These are phyloP conservation scores for Effrenium voratum DNA, from an alignment of 73 alveolate genomes.

Conservation along the genomic window DNA sequence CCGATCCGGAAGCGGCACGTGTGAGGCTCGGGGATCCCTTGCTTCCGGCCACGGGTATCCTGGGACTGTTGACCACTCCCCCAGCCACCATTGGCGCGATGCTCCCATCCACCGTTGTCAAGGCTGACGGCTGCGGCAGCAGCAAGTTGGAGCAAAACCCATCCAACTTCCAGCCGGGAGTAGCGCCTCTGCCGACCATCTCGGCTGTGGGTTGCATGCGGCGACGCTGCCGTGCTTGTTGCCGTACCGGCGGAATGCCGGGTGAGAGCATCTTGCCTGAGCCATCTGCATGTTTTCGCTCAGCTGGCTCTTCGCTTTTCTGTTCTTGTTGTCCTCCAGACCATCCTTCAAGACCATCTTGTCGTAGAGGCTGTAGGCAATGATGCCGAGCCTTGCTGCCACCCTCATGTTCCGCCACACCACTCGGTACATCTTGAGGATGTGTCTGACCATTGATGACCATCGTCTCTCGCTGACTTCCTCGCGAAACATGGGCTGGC, in stretches of 20 bases:
- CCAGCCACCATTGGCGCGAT: background rate
- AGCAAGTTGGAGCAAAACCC: background rate
- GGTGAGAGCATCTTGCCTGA: background rate
- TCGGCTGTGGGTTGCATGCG: background rate
- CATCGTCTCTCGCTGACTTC: too few relatives aligned
- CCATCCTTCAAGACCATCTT: background rate
- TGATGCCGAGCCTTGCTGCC: background rate
- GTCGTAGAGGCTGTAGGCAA: background rate
- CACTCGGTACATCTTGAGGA: too few relatives aligned
- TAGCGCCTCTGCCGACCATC: background rate
- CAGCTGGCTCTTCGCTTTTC: too few relatives aligned
- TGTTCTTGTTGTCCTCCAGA: too few relatives aligned
- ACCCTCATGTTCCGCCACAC: too few relatives aligned
- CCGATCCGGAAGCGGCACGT: background rate
- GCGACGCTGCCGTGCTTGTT: background rate
- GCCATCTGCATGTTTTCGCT: too few relatives aligned
- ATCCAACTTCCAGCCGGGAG: background rate
- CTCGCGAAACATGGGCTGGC: too few relatives aligned
- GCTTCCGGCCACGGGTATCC: background rate
- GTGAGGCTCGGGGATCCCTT: background rate
- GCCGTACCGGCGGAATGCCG: constrained; percentile 14
- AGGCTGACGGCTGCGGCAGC: background rate
- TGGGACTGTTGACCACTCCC: background rate
- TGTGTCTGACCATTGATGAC: too few relatives aligned
- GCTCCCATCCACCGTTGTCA: background rate